Base-by-base conservation (phyloP, 2,329 filamentous ascomycete species). In the Cladosporium phlei region DNA sequence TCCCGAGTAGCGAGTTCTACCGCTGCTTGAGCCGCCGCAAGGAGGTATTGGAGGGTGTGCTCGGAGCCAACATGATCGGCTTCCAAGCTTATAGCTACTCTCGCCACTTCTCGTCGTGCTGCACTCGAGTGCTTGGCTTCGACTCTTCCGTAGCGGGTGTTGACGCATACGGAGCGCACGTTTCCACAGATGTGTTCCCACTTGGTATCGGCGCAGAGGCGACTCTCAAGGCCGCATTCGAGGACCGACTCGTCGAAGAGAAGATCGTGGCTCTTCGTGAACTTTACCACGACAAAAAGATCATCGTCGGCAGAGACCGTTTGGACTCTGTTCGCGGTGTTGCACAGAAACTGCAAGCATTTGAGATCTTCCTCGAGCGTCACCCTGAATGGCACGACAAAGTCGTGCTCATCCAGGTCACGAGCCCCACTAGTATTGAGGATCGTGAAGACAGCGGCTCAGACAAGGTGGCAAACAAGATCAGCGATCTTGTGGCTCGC, bases 81-180 rank as follows among this genome's bases (percentile, higher is more conserved):
- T 96, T 97, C 71, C 91, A 97, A 68, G 93, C 89, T 6, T 93
- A 89, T 71, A 93, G 89, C 66, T 97, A 95, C 67, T 91, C 90
- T 11, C 82, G 90, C 19, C 91, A 97, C 66, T 97, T 97, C 65
- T 82, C 88, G 28, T 95, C 88, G 55, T 96, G 90, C 69, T 96
- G 90, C 68, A 94, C 88, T 1, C 82, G 90, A 20, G 85, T 96
- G 38, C 76, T 96, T 6, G 86, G 87, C n/a, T 95, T 95, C 60
- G 85, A 88, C 35, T 94, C 88, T 0, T 89, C 90, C 49, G 82
- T 82, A 1, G 82, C 84, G 3, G 88, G 90, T 5, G 87, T 96
- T 4, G 88, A 95, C 64, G 87, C 88, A 3, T 95, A 91, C 60
- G 91, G 90, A 6, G 80, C 85, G 8, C 86, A 91, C 56, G 88